Percentiles rank a stretch among this genome's conserved stretches.
These are phyloP conservation scores for Typha latifolia DNA, from an alignment of 176 grass and related monocot species.

Conservation along the genomic window DNA sequence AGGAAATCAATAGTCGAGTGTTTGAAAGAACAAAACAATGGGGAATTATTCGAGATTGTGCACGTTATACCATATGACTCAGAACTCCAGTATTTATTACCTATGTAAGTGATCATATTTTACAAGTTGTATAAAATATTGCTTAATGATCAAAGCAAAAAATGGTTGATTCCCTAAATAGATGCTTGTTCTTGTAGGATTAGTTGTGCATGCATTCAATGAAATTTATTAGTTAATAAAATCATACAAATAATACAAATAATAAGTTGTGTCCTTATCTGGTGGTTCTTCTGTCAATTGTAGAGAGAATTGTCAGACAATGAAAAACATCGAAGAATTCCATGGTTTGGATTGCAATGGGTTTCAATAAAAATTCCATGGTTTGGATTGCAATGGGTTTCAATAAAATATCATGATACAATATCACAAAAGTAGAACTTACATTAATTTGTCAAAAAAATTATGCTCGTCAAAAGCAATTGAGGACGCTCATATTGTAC, in stretches of 20 bases:
- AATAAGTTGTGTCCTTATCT: too few relatives aligned
- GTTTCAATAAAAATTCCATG: background rate
- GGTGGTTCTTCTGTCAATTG: too few relatives aligned
- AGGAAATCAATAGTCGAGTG: constrained; percentile 90
- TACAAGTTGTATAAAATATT: background rate
- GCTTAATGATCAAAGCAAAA: constrained; percentile 6
- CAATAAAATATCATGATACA: constrained; percentile 9
- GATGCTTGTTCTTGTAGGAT: too few relatives aligned
- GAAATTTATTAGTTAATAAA: too few relatives aligned
- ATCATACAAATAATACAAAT: too few relatives aligned
- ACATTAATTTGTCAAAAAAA: constrained; percentile 23
- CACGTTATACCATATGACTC: constrained; percentile 50
- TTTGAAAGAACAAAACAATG: constrained; percentile 25
- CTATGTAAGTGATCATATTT: constrained; percentile 26
- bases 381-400: too few relatives aligned
- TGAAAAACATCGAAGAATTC: too few relatives aligned
- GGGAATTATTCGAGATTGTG: constrained; percentile 27
- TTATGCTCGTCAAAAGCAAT: constrained; percentile 17
- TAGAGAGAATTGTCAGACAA: too few relatives aligned
- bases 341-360: too few relatives aligned
- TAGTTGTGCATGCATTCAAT: too few relatives aligned
- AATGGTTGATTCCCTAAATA: background rate
- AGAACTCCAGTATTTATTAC: constrained; percentile 73
- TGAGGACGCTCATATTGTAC: constrained; percentile 3
- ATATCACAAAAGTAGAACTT: constrained; percentile 11